Base-by-base conservation (phyloP, 2,329 filamentous ascomycete genomes). In the Aphanocladium album region DNA sequence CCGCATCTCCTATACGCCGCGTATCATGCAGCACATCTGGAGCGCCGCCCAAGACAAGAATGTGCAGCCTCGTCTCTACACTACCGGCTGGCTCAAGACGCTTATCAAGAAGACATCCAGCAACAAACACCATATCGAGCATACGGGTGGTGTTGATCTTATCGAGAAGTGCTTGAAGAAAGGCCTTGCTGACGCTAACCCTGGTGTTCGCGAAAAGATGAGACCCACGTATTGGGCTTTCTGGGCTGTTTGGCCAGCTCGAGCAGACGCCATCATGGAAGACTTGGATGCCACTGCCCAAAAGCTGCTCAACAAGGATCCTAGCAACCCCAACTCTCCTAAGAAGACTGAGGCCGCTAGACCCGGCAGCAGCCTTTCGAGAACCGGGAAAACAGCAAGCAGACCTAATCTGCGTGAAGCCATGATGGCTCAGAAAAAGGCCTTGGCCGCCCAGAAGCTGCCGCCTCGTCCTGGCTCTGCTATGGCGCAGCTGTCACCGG, bases 21-120 rank as follows among this genome's bases (percentile, higher is more conserved):
- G 92, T 30, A 81, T 97, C 64, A 83, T 97, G 80, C 90, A 96
- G 72, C 93, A 98, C 69, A 80, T 98, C 52, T 90, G 87, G 79
- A 77, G 79, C 58, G 93, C 93, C 25, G 89, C 85, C 64, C 89
- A 96, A 71, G 93, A 99, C 77, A 98, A 97, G 78, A 98, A 97
- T 70, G 88, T 93, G 2, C 89, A 95, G 69, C 89, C 93, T 17
- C 86, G 95, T 63, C 84, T 85, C 1, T 96, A 88, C 73, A 89
- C 88, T 1, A 81, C 89, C 2, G 87, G 83, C 8, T 99, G 95
- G 95, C 77, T 98, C 33, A 90, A 88, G 73, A 96, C 89, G 1
- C 74, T 98, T 21, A 76, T 99, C 43, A 87, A 83, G 66, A 90
- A 91, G 67, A 90, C 96, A 71, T 78, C 84, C 1, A 81, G 85